These are phyloP conservation scores for Lodderomyces jiufengensis DNA, from an alignment of 1,139 yeast species.

Conservation along the genomic window DNA sequence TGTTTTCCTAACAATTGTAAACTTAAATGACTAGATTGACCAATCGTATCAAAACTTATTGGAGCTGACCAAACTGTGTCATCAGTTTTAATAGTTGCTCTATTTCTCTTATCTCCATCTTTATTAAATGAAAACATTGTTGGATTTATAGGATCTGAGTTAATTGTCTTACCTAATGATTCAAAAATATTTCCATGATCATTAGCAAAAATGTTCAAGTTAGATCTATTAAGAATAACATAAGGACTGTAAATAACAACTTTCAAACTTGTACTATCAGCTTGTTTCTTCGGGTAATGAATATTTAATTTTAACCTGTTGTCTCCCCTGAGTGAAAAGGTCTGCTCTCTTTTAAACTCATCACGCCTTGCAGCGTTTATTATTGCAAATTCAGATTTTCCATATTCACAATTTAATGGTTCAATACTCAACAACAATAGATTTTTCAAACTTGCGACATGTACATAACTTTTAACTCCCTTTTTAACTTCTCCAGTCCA, in stretches of 20 bases:
- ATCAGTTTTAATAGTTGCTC: slow-evolving; percentile 67
- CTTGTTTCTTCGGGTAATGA: slow-evolving; percentile 52
- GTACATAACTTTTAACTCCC: slow-evolving; percentile 70
- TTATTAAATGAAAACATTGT: slow-evolving; percentile 81
- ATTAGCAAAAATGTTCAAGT: slow-evolving; percentile 55
- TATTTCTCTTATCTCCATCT: slow-evolving; percentile 54
- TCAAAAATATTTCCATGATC: slow-evolving; percentile 56
- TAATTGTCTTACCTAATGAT: slow-evolving; percentile 23
- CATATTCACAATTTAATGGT: slow-evolving; percentile 62
- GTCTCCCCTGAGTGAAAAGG: slow-evolving; percentile 33
- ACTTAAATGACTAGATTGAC: slow-evolving; percentile 68
- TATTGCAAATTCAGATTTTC: slow-evolving; percentile 75
- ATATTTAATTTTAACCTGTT: slow-evolving; percentile 53
- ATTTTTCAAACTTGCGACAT: slow-evolving; percentile 73
- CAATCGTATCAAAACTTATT: slow-evolving; percentile 85
- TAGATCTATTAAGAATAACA: slow-evolving; percentile 76
- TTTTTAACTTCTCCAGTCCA: slow-evolving; percentile 61
- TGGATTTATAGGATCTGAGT: slow-evolving; percentile 43
- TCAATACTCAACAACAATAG: slow-evolving; percentile 69
- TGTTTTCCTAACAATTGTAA: slow-evolving; percentile 58
- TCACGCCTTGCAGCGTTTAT: slow-evolving; percentile 59
- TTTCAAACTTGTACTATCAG: slow-evolving; percentile 49
- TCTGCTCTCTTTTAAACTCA: slow-evolving; percentile 55
- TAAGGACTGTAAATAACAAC: slow-evolving; percentile 83
- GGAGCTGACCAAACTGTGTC: slow-evolving; percentile 77